These are phyloP conservation scores for Botryosphaeria agaves DNA, from an alignment of 2,329 filamentous ascomycete species.

Conservation along the genomic window DNA sequence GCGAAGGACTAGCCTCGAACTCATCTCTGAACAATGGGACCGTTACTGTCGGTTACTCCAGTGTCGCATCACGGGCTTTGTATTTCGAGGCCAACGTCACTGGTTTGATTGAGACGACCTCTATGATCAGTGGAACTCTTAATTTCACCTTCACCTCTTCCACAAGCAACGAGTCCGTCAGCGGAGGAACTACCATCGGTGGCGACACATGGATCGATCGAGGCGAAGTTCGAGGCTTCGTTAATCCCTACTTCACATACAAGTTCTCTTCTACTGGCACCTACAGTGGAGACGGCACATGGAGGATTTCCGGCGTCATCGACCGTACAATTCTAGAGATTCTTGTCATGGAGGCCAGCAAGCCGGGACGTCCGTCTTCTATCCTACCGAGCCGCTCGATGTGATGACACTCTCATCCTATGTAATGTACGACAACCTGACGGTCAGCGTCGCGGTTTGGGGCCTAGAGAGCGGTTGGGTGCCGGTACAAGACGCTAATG, in stretches of 20 bases:
- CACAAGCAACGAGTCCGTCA: constrained; percentile 29
- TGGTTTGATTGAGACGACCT: constrained; percentile 13
- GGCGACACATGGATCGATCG: constrained; percentile 36
- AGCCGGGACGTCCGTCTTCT: constrained; percentile 33
- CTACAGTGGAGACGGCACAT: constrained; percentile 14
- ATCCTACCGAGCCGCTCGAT: constrained; percentile 25
- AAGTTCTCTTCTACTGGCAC: constrained; percentile 26
- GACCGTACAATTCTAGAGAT: constrained; percentile 38
- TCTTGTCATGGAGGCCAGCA: constrained; percentile 34
- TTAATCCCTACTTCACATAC: constrained; percentile 38
- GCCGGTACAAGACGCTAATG: constrained; percentile 11
- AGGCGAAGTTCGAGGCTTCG: constrained; percentile 29
- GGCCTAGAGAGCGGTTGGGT: constrained; percentile 21
- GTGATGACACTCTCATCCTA: constrained; percentile 16
- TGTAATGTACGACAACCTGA: constrained; percentile 17
- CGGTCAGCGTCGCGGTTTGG: constrained; percentile 22
- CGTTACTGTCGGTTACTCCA: constrained; percentile 32
- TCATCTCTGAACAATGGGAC: constrained; percentile 30
- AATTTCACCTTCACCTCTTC: constrained; percentile 36
- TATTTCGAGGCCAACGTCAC: constrained; percentile 38
- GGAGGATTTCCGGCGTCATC: constrained; percentile 30
- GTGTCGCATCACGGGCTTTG: constrained; percentile 31
- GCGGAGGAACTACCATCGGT: constrained; percentile 31
- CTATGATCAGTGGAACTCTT: constrained; percentile 29
- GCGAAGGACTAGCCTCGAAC: constrained; percentile 25